Percentiles rank a stretch among this genome's conserved stretches.
Evolutionary conservation across 139 green algal genomes (phyloP).

Genomic region (Picochlorum sp.): DNA sequence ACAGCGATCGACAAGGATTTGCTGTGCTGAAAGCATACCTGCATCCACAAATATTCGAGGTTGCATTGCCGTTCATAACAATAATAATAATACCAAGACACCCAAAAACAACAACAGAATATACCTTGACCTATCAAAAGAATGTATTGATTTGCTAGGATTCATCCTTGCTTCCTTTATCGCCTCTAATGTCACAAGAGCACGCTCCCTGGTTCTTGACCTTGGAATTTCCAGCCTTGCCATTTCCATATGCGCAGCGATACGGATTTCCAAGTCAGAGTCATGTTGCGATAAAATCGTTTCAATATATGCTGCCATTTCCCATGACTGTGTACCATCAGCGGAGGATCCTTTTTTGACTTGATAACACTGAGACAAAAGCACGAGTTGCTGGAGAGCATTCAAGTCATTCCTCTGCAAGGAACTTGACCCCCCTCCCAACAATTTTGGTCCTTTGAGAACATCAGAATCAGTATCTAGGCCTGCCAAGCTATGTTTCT

Average conservation of each 20-base stretch:
- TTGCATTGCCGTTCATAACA: no score
- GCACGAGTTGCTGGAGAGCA: slow-evolving; percentile 54
- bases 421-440: background rate
- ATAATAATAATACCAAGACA: no score
- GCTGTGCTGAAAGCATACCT: slow-evolving; percentile 35
- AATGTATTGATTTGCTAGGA: no score
- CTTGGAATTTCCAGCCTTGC: slow-evolving; percentile 56
- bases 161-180: background rate
- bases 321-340: slow-evolving; percentile 45
- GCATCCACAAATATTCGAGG: no score
- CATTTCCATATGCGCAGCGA: slow-evolving; percentile 26
- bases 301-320: slow-evolving; percentile 72
- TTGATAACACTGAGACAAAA: slow-evolving; percentile 45
- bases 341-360: slow-evolving; percentile 43
- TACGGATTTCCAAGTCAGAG: slow-evolving; percentile 22
- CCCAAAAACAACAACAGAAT: no score
- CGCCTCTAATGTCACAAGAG: slow-evolving; percentile 48
- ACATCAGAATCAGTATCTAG: slow-evolving; percentile 14
- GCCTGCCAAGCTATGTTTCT: background rate
- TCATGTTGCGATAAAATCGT: slow-evolving; percentile 54
- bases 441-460: slow-evolving; percentile 3
- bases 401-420: slow-evolving; percentile 11
- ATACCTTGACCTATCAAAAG: no score
- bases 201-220: slow-evolving; percentile 62
- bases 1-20: slow-evolving; percentile 32